Evolutionary conservation across 495 filamentous ascomycete species (phyloP), one percentile per base, ranked within the genome.

Genomic region (Hypoxylon intermedium): DNA sequence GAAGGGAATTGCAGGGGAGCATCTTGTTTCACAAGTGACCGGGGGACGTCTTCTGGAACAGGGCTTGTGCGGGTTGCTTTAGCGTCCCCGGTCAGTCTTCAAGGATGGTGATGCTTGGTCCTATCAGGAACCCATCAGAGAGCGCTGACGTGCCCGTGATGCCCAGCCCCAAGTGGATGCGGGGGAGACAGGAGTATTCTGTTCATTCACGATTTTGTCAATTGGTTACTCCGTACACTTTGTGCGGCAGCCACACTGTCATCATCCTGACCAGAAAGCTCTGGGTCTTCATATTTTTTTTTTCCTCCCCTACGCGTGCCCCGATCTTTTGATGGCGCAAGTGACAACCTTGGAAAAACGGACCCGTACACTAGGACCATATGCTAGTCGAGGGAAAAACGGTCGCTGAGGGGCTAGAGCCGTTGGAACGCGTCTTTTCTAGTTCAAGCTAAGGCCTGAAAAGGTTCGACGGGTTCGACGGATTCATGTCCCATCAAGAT

Each of bases 1-100:
- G 57, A 60, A 67, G 60, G 64, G 64, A 67, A 68, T 67, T 71
- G 34, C 65, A 69, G 64, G 67, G 69, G 60, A 65, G 43, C 63
- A 47, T 64, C 54, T 61, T 68, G 67, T 72, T 70, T 69, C 69
- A 72, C 63, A 67, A 65, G 38, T 51, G 58, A 56, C 63, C 40
- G 55, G 67, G 63, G 59, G 40, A 58, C 9, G 11, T 60, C 53
- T 67, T 67, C 59, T 67, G 59, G 64, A 67, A 67, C 64, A 63
- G 59, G 64, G 58, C 54, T 59, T 67, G 64, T 59, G 64, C 54
- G 59, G 64, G 59, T 53, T 59, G 13, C 54, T 46, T 67, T 67
- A 67, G 64, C 54, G 58, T 67, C 53, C 31, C 63, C 58, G 44
- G 56, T 41, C 52, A 40, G 49, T 34, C 49, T 62, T 42, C 58